Conservation (phyloP, 2,329 filamentous ascomycete species). For the Cyphellophora attinorum region DNA sequence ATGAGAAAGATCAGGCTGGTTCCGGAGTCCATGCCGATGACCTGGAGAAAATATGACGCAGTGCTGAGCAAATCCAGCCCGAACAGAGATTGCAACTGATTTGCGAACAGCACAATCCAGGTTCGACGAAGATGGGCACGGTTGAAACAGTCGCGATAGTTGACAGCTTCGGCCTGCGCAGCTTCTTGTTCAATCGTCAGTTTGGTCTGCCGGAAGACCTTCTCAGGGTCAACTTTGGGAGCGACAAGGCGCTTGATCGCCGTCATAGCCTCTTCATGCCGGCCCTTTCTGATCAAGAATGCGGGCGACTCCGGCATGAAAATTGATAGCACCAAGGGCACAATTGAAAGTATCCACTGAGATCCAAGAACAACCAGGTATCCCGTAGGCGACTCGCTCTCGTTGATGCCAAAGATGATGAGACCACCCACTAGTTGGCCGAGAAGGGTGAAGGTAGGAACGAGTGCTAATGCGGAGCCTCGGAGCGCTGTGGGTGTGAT, state of each 20-base stretch:
- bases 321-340: conserved; percentile 33
- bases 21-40: conserved; percentile 22
- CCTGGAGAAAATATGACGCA: conserved; percentile 31
- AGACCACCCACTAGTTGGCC: conserved; percentile 39
- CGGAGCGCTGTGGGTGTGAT: conserved; percentile 37
- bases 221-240: conserved; percentile 31
- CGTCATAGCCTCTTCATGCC: conserved; percentile 33
- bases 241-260: conserved; percentile 27
- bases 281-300: conserved; percentile 36
- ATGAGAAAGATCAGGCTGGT: conserved; percentile 35
- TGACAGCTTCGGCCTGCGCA: conserved; percentile 20
- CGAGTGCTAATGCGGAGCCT: conserved; percentile 38
- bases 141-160: conserved; percentile 75
- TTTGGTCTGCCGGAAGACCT: conserved; percentile 26
- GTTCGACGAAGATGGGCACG: conserved; percentile 72
- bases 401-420: conserved; percentile 26
- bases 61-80: conserved; percentile 36
- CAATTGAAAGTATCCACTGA: conserved; percentile 31
- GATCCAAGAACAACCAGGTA: not conserved
- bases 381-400: not conserved
- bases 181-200: conserved; percentile 26
- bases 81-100: conserved; percentile 35
- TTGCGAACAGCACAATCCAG: conserved; percentile 46
- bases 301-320: conserved; percentile 44
- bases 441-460: conserved; percentile 40